Evolutionary conservation across 495 filamentous ascomycete species (phyloP), one percentile per base, ranked within the genome.

Genomic region (Pyrenula massariospora): DNA sequence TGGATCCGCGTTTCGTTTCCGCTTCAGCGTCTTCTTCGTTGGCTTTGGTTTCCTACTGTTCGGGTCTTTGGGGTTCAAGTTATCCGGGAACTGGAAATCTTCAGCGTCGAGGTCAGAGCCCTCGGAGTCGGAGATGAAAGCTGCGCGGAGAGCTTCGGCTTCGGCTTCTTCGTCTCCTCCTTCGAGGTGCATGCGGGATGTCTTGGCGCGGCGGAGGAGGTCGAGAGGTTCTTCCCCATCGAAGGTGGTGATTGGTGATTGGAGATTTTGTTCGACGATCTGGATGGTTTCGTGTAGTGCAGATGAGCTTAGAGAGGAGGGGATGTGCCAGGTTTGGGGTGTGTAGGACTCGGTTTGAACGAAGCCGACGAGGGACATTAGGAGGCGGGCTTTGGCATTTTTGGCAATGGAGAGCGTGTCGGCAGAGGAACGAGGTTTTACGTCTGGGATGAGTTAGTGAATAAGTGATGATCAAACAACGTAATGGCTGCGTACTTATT

Each of bases 331-430:
- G 12, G 77, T 74, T 1, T 42, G 31, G 31, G 31, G 31, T 5
- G 15, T 15, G 31, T 8, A 42, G 31, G 31, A 15, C 5, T 42
- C 31, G 15, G 31, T 5, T 42, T 42, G 31, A 25, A 87, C 81
- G 54, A 93, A 81, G 2, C 88, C 87, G 50, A 85, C 72, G 2
- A 90, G 74, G 0, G 74, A 83, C 81, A 97, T 85, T 5, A 99
- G 81, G 22, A 97, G 84, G 24, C 92, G 86, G 8, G 97, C 82
- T 63, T 89, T 84, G n/a, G 86, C 84, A 62, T 96, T 91, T 70
- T 95, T 82, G 22, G 88, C 86, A 2, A 75, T 78, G 52, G 84
- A 83, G 47, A 82, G 76, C 24, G 80, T 74, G 48, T 92, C 86
- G 48, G 79, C 82, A 48, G 84, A 42, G 31, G 31, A 42, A 15